Evolutionary conservation across 2,329 filamentous ascomycete genomes (phyloP), one percentile per base, ranked within the genome.

Genomic region (Cercospora sp.): DNA sequence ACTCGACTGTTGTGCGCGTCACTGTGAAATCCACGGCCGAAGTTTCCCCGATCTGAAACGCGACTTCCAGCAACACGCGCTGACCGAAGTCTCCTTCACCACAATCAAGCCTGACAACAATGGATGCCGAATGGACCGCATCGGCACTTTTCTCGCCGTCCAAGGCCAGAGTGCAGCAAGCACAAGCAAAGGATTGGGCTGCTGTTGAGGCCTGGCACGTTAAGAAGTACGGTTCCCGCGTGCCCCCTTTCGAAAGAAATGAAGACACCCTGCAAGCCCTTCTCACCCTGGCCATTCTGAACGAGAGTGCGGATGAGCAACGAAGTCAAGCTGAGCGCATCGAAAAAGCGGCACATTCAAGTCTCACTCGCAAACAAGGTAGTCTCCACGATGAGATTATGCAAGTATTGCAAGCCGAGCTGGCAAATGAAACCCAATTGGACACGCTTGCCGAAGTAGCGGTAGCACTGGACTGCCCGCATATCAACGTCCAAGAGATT

Each of bases 151-250:
- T 87, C 72, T 89, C 87, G 2, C 87, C 87, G 5, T 86, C 86
- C 6, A 88, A 88, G 78, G 86, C 87, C 23, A 90, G 92, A 68
- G 89, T 91, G 69, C 91, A 92, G 73, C 91, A 91, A 70, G 91
- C 91, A 12, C 89, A 91, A 70, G 91, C 93, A 58, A 94, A 94
- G 77, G 94, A 97, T 80, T 98, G 94, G 94, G 90, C 89, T 65
- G 93, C 91, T 72, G 87, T 97, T 73, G 93, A 96, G 80, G 84
- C 84, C 74, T 98, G 94, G 94, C 87, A 97, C 8, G 84, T 85
- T 57, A 85, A 87, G 68, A 91, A 91, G 76, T 91, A 91, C 73
- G 84, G 85, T 55, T 86, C 87, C 31, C 78, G 85, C 0, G 82
- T 90, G 0, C 93, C 93, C 0, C 77, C 84, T 0, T 97, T 97